These are phyloP conservation scores for Gaeumannomyces sp. DNA, from an alignment of 2,329 filamentous ascomycete species.

Conservation along the genomic window DNA sequence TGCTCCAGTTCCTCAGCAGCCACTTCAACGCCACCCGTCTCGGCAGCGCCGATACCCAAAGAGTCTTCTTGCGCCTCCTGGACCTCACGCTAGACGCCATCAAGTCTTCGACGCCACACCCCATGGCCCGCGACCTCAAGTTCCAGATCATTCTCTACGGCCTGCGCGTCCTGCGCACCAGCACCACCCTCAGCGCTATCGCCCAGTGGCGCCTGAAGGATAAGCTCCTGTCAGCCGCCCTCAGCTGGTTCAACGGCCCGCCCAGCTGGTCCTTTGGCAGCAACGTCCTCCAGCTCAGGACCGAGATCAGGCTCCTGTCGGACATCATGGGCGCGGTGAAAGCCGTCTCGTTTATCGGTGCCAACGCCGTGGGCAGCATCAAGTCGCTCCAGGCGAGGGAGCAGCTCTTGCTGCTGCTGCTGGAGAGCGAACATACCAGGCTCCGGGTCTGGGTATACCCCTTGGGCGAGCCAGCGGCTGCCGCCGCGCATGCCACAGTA, in stretches of 20 bases:
- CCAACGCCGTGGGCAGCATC: conserved; percentile 43
- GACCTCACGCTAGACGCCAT: conserved; percentile 72
- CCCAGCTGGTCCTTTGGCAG: conserved; percentile 94
- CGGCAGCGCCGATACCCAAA: conserved; percentile 73
- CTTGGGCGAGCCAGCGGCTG: conserved; percentile 50
- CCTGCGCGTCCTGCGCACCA: conserved; percentile 68
- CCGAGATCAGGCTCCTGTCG: conserved; percentile 74
- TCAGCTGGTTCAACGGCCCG: conserved; percentile 81
- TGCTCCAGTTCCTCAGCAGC: conserved; percentile 85
- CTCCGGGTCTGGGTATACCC: conserved; percentile 88
- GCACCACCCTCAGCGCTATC: conserved; percentile 55
- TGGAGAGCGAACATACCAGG: conserved; percentile 79
- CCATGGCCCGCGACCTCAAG: conserved; percentile 84
- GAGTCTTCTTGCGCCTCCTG: conserved; percentile 75
- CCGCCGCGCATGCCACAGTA: conserved; percentile 27
- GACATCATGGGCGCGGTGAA: conserved; percentile 68
- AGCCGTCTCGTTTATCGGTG: conserved; percentile 54
- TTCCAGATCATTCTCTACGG: conserved; percentile 84
- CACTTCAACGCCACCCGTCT: conserved; percentile 93
- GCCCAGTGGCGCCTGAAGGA: conserved; percentile 83
- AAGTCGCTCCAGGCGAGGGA: conserved; percentile 72
- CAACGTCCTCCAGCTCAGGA: conserved; percentile 87
- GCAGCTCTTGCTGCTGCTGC: conserved; percentile 69
- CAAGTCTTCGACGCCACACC: conserved; percentile 65
- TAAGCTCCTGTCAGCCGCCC: conserved; percentile 74